Evolutionary conservation across 2,329 filamentous ascomycete genomes (phyloP), one percentile per base, ranked within the genome.

Genomic region (Calonectria multiphialidica): DNA sequence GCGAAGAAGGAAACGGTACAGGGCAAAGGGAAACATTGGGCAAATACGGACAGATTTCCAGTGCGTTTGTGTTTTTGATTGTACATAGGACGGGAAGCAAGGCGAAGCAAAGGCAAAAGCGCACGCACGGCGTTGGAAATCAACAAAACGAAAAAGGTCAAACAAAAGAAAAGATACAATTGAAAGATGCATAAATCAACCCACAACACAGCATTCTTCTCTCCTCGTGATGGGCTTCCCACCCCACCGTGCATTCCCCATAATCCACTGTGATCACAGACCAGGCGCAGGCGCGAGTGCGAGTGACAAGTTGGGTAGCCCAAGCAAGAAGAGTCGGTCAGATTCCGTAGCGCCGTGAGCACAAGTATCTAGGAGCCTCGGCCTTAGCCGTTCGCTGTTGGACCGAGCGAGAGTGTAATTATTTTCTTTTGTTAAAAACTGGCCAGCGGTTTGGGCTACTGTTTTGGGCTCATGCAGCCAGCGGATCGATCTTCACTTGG

Each of bases 1-100:
- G 62, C 42, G 49, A 50, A 53, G 66, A 72, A 65, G 65, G 74
- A 70, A 72, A 65, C 59, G 65, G 65, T 53, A 64, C 18, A 55
- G 28, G 57, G n/a, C 53, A 44, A 62, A 21, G 33, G 53, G 49
- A 64, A 53, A 37, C 49, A 25, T 53, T 40, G 15, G 28, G 45
- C 35, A 70, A 65, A 49, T 37, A 44, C 28, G 55, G 57, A 28
- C 63, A 67, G 64, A 55, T 71, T 71, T 57, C 59, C 42, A 68
- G 59, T 72, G 66, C 59, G 57, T 63, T 59, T 64, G 69, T 66
- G 64, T 63, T 44, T 57, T 63, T 23, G 42, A 70, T 64, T 70
- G 72, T 71, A 71, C n/a, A 73, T 71, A 72, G 21, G 53, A n/a
- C n/a, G n/a, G n/a, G 44, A 44, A 37, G 49, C 28, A 23, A 30